These are phyloP conservation scores for Kodamaea fungicola DNA, from an alignment of 1,139 yeast genomes.

Conservation along the genomic window DNA sequence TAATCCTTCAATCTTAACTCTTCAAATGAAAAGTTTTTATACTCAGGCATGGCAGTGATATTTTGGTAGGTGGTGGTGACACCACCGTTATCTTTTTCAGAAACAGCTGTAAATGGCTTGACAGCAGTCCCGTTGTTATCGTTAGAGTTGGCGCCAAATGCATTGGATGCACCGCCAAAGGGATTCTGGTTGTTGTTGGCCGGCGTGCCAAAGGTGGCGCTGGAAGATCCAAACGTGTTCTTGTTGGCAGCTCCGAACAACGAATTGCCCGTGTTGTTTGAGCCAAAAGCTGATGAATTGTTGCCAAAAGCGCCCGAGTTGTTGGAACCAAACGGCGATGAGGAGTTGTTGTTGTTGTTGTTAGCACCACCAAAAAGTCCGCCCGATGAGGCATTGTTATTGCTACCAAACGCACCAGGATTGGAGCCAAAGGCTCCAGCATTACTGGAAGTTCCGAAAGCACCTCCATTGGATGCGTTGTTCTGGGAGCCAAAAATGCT, in stretches of 20 bases:
- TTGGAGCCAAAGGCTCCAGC: slow-evolving; percentile 1
- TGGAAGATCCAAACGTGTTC: slow-evolving; percentile 15
- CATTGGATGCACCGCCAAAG: slow-evolving; percentile 16
- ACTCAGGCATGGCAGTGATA: slow-evolving; percentile 88
- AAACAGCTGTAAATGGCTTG: slow-evolving; percentile 60
- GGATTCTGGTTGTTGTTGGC: slow-evolving; percentile 22
- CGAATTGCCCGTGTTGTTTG: slow-evolving; percentile 19
- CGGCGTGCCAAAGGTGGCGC: slow-evolving; percentile 11
- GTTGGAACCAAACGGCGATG: slow-evolving; percentile 12
- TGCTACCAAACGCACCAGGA: slow-evolving; percentile 30
- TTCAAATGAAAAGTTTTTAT: slow-evolving; percentile 74
- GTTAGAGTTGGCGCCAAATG: slow-evolving; percentile 15
- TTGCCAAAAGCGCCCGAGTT: slow-evolving; percentile 15
- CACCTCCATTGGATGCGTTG: slow-evolving; percentile 5
- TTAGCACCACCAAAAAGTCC: slow-evolving; percentile 9
- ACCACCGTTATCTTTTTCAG: slow-evolving; percentile 71
- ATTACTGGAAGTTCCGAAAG: slow-evolving; percentile 1
- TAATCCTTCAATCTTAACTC: slow-evolving; percentile 90
- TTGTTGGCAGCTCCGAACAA: slow-evolving; percentile 24
- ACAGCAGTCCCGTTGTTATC: slow-evolving; percentile 67
- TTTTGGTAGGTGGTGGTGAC: slow-evolving; percentile 65
- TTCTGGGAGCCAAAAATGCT: slow-evolving; percentile 6
- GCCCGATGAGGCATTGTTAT: slow-evolving; percentile 8
- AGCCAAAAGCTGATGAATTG: slow-evolving; percentile 22
- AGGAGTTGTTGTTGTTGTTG: not conserved